Evolutionary conservation across 2,329 filamentous ascomycete species (phyloP).

Genomic region (Colletotrichum gigasporum): DNA sequence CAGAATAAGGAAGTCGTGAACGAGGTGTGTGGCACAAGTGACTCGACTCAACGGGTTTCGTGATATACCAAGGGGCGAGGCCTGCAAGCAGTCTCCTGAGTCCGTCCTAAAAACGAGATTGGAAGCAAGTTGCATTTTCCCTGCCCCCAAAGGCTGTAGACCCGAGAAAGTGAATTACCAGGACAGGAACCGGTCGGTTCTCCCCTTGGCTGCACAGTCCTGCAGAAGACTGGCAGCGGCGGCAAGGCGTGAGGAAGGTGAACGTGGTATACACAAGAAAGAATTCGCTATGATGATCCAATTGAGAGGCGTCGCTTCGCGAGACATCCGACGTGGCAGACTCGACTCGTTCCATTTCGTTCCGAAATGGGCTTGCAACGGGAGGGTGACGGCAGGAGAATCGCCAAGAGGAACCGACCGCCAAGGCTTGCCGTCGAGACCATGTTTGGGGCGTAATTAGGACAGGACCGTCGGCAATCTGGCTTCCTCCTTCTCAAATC

Average conservation of each 20-base stretch:
- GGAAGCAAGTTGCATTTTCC: neutral
- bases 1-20: too few relatives aligned
- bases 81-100: too few relatives aligned
- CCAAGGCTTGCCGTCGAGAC: neutral
- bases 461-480: slow-evolving; percentile 5
- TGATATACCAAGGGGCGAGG: too few relatives aligned
- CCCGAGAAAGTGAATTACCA: neutral
- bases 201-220: neutral
- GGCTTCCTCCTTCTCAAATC: neutral
- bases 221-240: neutral
- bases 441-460: neutral
- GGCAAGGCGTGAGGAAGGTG: neutral
- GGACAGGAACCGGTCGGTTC: neutral
- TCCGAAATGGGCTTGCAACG: slow-evolving; percentile 1
- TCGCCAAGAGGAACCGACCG: neutral
- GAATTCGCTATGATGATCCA: slow-evolving; percentile 13
- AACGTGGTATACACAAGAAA: slow-evolving; percentile 15
- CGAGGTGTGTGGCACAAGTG: too few relatives aligned
- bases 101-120: neutral
- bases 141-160: too few relatives aligned
- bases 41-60: too few relatives aligned
- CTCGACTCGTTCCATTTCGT: neutral
- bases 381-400: slow-evolving; percentile 27
- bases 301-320: slow-evolving; percentile 16
- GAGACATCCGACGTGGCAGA: slow-evolving; percentile 3